A percentile compares a stretch with the other conserved stretches of the same genome.
These are phyloP conservation scores for Fusarium nisikadoi DNA, from an alignment of 2,329 filamentous ascomycete genomes.

Conservation along the genomic window DNA sequence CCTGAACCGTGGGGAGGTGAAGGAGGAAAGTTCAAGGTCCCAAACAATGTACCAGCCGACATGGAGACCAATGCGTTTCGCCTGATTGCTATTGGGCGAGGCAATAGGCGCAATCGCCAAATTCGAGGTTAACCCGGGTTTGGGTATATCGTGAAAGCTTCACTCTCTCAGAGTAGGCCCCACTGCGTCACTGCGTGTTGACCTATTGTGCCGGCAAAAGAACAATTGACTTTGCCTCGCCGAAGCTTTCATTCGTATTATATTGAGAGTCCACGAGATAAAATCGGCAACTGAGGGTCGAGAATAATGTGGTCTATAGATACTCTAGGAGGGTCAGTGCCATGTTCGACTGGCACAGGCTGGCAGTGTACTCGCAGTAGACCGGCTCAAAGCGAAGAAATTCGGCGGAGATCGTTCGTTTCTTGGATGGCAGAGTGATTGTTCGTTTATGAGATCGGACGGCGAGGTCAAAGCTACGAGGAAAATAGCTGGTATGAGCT, in stretches of 20 bases:
- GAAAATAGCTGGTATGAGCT: conserved; percentile 1
- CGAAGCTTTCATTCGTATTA: neutral
- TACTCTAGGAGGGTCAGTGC: conserved; percentile 27
- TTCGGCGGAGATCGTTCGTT: conserved; percentile 15
- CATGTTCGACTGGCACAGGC: conserved; percentile 41
- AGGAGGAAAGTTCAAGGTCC: conserved; percentile 38
- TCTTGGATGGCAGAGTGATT: neutral
- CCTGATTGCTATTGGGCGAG: conserved; percentile 1
- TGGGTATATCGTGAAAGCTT: conserved; percentile 10
- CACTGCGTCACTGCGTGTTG: conserved; percentile 5
- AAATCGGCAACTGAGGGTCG: conserved; percentile 16
- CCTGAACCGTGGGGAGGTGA: conserved; percentile 37
- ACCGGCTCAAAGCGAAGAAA: conserved; percentile 21
- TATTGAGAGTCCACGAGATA: neutral
- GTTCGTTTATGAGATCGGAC: conserved; percentile 11
- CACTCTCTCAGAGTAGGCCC: neutral
- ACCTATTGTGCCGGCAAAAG: conserved; percentile 14
- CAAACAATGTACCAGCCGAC: conserved; percentile 43
- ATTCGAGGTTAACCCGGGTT: neutral
- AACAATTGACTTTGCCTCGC: conserved; percentile 23
- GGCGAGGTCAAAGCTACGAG: neutral
- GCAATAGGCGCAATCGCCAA: conserved; percentile 4
- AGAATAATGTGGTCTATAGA: conserved; percentile 30
- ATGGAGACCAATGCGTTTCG: conserved; percentile 35
- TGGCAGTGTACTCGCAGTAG: conserved; percentile 14